These are phyloP conservation scores for Candida stauntonica DNA, from an alignment of 805 yeast species.

Conservation along the genomic window DNA sequence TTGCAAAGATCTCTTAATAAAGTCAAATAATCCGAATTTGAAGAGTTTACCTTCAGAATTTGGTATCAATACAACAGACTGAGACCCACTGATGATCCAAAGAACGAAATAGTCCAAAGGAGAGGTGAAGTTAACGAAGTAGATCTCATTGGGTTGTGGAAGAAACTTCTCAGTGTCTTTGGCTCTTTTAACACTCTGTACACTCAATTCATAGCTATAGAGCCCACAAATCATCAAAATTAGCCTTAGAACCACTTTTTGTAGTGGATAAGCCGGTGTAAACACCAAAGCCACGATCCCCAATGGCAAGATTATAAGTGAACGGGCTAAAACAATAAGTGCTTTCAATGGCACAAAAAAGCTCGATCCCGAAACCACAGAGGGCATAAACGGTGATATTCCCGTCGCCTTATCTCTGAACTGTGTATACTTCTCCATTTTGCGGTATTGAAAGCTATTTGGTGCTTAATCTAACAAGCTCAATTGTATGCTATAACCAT, in stretches of 20 bases:
- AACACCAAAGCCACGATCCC: not conserved
- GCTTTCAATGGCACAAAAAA: slow-evolving; percentile 1
- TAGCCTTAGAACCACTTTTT: not conserved
- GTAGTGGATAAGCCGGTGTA: not conserved
- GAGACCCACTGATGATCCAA: slow-evolving; percentile 26
- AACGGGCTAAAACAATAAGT: not conserved
- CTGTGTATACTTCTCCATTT: slow-evolving; percentile 80
- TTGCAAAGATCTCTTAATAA: slow-evolving; percentile 23
- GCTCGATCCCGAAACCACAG: slow-evolving; percentile 1
- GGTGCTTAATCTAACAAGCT: too few species aligned
- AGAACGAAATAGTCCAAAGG: slow-evolving; percentile 44
- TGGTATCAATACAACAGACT: slow-evolving; percentile 34
- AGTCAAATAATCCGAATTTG: slow-evolving; percentile 26
- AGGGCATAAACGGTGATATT: slow-evolving; percentile 83
- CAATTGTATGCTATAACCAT: too few species aligned
- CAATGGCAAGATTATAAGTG: slow-evolving; percentile 1
- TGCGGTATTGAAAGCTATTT: too few species aligned
- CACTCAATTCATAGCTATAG: slow-evolving; percentile 13
- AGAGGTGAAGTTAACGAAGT: slow-evolving; percentile 44
- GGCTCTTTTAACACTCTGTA: slow-evolving; percentile 21
- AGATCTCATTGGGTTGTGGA: slow-evolving; percentile 37
- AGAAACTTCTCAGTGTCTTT: slow-evolving; percentile 18
- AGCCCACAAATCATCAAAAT: slow-evolving; percentile 17
- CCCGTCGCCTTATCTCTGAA: slow-evolving; percentile 93
- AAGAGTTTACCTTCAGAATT: slow-evolving; percentile 29